phyloP scores from a whole-genome alignment of 352 stramenopile genomes.

The Blastocystis sp. region DNA sequence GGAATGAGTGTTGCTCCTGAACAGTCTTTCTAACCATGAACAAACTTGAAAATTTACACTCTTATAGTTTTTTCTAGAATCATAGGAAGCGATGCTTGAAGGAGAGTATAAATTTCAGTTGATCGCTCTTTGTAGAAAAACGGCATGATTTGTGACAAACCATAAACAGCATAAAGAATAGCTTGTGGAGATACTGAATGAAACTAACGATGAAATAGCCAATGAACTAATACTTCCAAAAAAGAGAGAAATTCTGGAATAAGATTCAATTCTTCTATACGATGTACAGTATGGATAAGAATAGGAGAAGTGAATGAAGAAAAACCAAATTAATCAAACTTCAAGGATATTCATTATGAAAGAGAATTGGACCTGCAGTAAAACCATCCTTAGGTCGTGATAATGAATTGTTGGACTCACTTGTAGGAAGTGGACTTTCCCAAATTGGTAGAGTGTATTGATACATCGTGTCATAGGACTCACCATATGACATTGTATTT shows the following conservation, averaged over 20 bases:
- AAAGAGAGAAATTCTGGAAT: not conserved
- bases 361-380: not conserved
- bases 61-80: too few species aligned
- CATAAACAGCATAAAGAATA: too few species aligned
- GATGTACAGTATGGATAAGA: not conserved
- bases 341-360: conserved; percentile 17
- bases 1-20: too few species aligned
- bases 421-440: not conserved
- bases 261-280: not conserved
- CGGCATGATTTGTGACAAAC: too few species aligned
- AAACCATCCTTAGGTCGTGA: not conserved
- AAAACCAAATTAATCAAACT: too few species aligned
- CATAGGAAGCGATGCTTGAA: too few species aligned
- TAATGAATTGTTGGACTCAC: not conserved
- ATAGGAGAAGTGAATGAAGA: conserved; percentile 22
- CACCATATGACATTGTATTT: not conserved
- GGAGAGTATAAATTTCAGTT: too few species aligned
- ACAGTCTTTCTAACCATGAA: too few species aligned
- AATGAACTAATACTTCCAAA: not conserved
- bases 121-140: too few species aligned
- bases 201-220: not conserved
- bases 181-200: not conserved
- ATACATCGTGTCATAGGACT: not conserved
- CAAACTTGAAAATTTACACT: too few species aligned
- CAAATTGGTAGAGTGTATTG: not conserved